Evolutionary conservation across 2,329 filamentous ascomycete genomes (phyloP).

Genomic region (Cercospora berteroae): DNA sequence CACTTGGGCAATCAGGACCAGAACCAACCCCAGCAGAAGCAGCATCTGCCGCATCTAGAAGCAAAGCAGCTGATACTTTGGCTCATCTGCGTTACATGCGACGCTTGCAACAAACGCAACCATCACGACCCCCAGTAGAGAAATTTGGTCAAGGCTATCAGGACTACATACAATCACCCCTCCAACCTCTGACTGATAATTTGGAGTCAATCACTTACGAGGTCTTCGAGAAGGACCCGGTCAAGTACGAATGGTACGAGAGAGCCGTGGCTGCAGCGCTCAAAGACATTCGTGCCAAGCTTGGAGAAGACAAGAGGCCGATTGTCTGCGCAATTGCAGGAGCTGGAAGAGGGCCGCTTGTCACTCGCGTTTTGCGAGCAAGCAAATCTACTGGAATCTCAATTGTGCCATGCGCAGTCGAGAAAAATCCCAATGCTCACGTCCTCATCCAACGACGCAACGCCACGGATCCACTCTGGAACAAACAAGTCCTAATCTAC

Average conservation of each 20-base stretch:
- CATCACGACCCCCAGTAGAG: constrained; percentile 61
- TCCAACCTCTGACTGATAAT: constrained; percentile 94
- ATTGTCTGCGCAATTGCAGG: constrained; percentile 90
- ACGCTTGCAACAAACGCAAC: constrained; percentile 80
- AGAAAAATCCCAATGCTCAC: constrained; percentile 98
- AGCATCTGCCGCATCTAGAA: constrained; percentile 38
- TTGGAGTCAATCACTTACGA: constrained; percentile 97
- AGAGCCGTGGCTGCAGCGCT: constrained; percentile 77
- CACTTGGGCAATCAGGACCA: constrained; percentile 7
- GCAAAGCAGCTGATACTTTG: constrained; percentile 52
- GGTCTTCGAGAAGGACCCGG: constrained; percentile 95
- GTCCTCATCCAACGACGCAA: constrained; percentile 89
- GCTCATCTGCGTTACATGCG: constrained; percentile 77
- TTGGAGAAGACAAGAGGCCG: constrained; percentile 66
- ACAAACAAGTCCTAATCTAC: constrained; percentile 74
- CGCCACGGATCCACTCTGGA: constrained; percentile 66
- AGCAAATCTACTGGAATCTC: constrained; percentile 72
- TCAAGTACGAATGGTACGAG: constrained; percentile 98
- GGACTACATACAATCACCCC: constrained; percentile 90
- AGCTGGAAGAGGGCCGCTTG: constrained; percentile 86
- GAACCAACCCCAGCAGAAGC: constrained; percentile 70
- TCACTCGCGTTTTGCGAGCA: constrained; percentile 80
- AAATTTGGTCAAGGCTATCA: constrained; percentile 72
- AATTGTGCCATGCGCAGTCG: constrained; percentile 86
- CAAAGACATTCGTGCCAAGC: constrained; percentile 75